These are phyloP conservation scores for Sordaria brevicollis DNA, from an alignment of 495 filamentous ascomycete genomes.

Conservation along the genomic window DNA sequence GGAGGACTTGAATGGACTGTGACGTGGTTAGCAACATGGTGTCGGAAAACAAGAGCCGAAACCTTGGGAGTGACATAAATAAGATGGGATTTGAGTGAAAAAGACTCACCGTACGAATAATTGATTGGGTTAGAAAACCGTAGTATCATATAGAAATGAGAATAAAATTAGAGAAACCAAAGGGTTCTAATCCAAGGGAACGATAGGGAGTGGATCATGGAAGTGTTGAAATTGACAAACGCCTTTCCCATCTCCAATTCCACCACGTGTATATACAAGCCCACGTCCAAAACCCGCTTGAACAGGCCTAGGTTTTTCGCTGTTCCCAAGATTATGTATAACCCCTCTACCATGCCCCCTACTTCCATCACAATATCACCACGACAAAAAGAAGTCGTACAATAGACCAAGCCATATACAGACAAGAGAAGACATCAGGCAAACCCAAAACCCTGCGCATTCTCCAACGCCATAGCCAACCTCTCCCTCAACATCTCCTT, in stretches of 20 bases:
- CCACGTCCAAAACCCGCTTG: neutral
- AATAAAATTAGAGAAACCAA: neutral
- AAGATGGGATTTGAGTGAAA: too few relatives aligned
- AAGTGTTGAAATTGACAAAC: neutral
- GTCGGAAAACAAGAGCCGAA: too few relatives aligned
- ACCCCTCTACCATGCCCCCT: neutral
- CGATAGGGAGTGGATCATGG: too few relatives aligned
- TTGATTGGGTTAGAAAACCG: too few relatives aligned
- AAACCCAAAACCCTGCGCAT: conserved; percentile 88
- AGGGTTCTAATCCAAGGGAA: too few relatives aligned
- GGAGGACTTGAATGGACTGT: too few relatives aligned
- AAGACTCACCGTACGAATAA: too few relatives aligned
- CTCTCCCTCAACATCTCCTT: conserved; percentile 61
- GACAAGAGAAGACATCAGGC: conserved; percentile 15
- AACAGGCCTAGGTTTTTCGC: neutral
- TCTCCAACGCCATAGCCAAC: conserved; percentile 72
- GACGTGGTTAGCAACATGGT: too few relatives aligned
- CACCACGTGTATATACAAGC: neutral
- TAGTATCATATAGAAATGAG: too few relatives aligned
- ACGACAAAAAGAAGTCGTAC: neutral
- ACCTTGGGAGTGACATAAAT: too few relatives aligned
- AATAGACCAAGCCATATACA: neutral
- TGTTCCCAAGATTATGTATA: neutral
- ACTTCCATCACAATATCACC: neutral
- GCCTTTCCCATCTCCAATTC: neutral